Conservation (phyloP, 208 protist genomes). For the Wallacemonas sp. region DNA sequence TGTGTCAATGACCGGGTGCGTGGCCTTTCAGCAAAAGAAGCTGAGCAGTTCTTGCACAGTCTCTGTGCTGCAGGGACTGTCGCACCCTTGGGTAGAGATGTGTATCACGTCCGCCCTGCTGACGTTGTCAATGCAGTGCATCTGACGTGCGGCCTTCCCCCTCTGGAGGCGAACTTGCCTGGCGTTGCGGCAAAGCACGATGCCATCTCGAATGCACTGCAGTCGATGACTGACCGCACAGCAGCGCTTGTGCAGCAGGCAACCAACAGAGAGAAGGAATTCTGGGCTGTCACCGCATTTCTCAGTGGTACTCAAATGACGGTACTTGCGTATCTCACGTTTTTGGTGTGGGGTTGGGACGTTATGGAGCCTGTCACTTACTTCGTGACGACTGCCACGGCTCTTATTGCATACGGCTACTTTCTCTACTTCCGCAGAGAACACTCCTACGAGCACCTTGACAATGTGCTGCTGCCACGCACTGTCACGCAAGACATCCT, state of each 20-base stretch:
- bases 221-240: not conserved
- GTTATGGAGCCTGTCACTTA: conserved; percentile 84
- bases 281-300: conserved; percentile 63
- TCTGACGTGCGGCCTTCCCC: conserved; percentile 38
- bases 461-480: conserved; percentile 44
- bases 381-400: conserved; percentile 64
- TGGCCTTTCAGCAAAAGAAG: conserved; percentile 30
- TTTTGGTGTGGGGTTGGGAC: conserved; percentile 78
- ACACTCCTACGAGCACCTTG: conserved; percentile 47
- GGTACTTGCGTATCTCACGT: conserved; percentile 72
- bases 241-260: conserved; percentile 7
- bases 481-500: conserved; percentile 26
- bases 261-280: conserved; percentile 33
- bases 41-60: conserved; percentile 26
- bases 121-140: conserved; percentile 61
- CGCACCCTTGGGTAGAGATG: conserved; percentile 25
- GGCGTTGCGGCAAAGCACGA: not conserved
- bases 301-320: conserved; percentile 68
- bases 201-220: not conserved
- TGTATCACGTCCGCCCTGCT: conserved; percentile 33
- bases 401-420: conserved; percentile 52
- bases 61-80: conserved; percentile 36
- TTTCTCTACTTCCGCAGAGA: conserved; percentile 49
- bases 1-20: conserved; percentile 16
- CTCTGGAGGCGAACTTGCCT: conserved; percentile 13